These are phyloP conservation scores for Multifurca ochricompacta DNA, from an alignment of 768 basidiomycete genomes.

Conservation along the genomic window DNA sequence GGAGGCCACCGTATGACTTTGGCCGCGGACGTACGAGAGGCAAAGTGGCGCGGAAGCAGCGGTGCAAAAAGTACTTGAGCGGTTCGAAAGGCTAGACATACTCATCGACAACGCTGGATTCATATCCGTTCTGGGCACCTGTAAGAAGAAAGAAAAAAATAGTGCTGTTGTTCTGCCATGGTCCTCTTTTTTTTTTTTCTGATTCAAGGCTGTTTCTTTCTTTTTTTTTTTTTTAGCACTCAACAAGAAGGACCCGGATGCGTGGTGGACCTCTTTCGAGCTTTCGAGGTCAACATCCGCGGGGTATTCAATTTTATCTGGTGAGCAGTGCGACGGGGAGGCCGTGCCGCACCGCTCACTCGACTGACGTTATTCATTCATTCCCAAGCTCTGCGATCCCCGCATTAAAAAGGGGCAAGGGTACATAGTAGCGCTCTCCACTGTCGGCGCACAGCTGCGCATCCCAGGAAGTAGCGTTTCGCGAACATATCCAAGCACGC, in stretches of 20 bases:
- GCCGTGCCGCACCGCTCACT: no score
- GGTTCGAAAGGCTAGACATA: conserved; percentile 5
- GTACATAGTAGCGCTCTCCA: not conserved
- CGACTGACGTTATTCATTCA: not conserved
- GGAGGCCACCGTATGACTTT: not conserved
- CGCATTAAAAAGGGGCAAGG: not conserved
- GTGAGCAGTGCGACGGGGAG: not conserved
- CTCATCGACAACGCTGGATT: conserved; percentile 5
- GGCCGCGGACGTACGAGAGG: not conserved
- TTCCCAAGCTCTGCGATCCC: not conserved
- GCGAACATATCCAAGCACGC: not conserved
- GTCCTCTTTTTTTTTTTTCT: not conserved
- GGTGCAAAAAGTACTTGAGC: not conserved
- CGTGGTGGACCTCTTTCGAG: conserved; percentile 13
- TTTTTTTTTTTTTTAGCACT: not conserved
- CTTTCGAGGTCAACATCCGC: conserved; percentile 9
- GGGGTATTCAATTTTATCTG: conserved; percentile 7
- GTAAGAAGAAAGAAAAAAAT: not conserved
- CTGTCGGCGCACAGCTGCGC: not conserved
- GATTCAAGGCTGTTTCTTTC: not conserved
- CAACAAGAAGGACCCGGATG: conserved; percentile 3
- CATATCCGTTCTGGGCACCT: not conserved
- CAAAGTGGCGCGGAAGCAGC: not conserved
- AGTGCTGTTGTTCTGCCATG: not conserved
- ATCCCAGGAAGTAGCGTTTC: conserved; percentile 5